These are phyloP conservation scores for Erucastrum elatum DNA, from an alignment of 345 rosid species.

Conservation along the genomic window DNA sequence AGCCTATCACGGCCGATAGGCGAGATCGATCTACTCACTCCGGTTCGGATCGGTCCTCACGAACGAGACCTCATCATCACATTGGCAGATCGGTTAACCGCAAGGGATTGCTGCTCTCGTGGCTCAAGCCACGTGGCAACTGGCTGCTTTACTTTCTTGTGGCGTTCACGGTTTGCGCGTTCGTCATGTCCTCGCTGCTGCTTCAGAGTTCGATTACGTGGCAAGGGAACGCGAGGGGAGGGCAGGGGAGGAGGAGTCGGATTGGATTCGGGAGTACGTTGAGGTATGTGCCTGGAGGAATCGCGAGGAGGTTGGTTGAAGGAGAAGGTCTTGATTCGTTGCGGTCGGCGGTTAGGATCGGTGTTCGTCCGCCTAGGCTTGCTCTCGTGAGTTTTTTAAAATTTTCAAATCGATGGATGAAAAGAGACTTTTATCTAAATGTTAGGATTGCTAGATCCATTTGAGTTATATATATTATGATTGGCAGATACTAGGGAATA, in stretches of 20 bases:
- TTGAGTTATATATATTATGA: conserved; percentile 9
- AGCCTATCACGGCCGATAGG: conserved; percentile 48
- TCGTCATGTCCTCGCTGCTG: conserved; percentile 69
- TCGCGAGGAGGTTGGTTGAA: conserved; percentile 40
- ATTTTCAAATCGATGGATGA: too few species aligned
- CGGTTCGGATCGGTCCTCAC: conserved; percentile 46
- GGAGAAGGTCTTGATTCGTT: conserved; percentile 58
- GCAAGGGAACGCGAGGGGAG: conserved; percentile 51
- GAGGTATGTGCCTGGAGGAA: conserved; percentile 52
- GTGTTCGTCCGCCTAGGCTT: conserved; percentile 78
- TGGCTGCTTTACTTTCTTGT: conserved; percentile 62
- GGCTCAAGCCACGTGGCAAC: conserved; percentile 60
- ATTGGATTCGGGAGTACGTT: conserved; percentile 63
- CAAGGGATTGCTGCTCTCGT: conserved; percentile 55
- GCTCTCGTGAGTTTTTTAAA: conserved; percentile 65
- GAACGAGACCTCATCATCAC: conserved; percentile 24
- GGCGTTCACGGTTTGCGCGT: conserved; percentile 63
- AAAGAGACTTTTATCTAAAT: too few species aligned
- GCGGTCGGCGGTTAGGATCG: conserved; percentile 56
- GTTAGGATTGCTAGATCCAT: too few species aligned
- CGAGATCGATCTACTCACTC: conserved; percentile 47
- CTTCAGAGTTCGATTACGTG: conserved; percentile 78
- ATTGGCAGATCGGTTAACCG: conserved; percentile 48
- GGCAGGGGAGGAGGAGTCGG: conserved; percentile 43
- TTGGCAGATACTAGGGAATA: conserved; percentile 75